Base-by-base conservation (phyloP, 768 basidiomycete genomes). In the Exsudoporus frostii region DNA sequence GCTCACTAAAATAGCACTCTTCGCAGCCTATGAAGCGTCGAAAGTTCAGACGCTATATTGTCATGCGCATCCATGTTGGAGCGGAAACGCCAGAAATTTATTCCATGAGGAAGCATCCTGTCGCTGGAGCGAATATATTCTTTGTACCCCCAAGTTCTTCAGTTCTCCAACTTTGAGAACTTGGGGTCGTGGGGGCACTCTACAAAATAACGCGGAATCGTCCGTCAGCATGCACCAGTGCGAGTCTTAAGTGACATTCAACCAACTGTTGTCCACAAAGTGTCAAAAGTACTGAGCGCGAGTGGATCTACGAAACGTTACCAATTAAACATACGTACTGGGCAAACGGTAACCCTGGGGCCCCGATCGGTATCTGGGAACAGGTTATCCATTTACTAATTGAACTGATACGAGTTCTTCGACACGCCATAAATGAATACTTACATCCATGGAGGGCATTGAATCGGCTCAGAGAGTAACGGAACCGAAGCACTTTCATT, bases 401-500 rank as follows among this genome's bases (percentile, higher is more conserved):
- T 20, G 42, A 25, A 25, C 44, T 30, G 11, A 34, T 39, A 15
- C 38, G 24, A 30, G 36, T 39, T 52, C 46, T 15, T 27, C 22
- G 46, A 50, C n/a, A 17, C 3, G 27, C 25, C 50, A 19, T 13
- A 33, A 30, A 32, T 24, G 29, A 44, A 33, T 25, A n/a, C n/a
- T n/a, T n/a, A 3, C 32, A 25, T 20, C 24, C n/a, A 22, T 10
- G 47, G 6, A 27, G 36, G 41, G 46, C 33, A 24, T 24, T 25
- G 34, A 14, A 44, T 20, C 7, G 24, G 17, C 34, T 19, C n/a
- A 25, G 14, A 48, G 13, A 19, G 40, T 36, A 34, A 41, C 40
- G 48, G 47, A 22, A 24, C 50, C 53, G 53, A 46, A 36, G 17
- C 8, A 24, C 30, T 25, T 61, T 62, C 60, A 62, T 61, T 62